Conservation (phyloP, 2,329 filamentous ascomycete species). For the Zymoseptoria brevis region DNA sequence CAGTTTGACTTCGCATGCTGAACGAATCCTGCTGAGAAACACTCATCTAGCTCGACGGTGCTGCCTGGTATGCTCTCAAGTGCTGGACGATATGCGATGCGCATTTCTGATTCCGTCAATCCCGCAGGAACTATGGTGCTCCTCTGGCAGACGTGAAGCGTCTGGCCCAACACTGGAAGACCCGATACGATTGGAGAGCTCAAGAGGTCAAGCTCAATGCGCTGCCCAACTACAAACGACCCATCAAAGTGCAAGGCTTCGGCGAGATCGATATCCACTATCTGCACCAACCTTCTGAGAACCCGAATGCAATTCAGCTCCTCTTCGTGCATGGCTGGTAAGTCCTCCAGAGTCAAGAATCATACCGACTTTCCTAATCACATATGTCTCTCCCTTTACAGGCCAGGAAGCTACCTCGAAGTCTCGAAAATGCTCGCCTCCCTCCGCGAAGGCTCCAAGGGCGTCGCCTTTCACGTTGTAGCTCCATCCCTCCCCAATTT, state of each 20-base stretch:
- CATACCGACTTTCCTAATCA: too few species aligned
- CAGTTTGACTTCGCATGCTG: background rate
- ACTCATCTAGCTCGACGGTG: slow-evolving; percentile 33
- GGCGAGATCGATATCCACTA: slow-evolving; percentile 56
- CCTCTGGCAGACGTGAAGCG: slow-evolving; percentile 53
- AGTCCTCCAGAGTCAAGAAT: too few species aligned
- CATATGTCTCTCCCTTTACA: background rate
- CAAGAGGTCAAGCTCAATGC: slow-evolving; percentile 54
- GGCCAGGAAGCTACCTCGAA: slow-evolving; percentile 60
- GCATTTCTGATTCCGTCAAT: background rate
- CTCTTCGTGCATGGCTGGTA: slow-evolving; percentile 57
- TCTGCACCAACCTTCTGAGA: slow-evolving; percentile 48
- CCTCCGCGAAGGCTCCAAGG: slow-evolving; percentile 31
- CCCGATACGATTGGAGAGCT: slow-evolving; percentile 52
- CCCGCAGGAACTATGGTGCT: slow-evolving; percentile 44
- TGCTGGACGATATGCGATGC: background rate
- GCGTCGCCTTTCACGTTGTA: slow-evolving; percentile 55
- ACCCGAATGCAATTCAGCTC: slow-evolving; percentile 52
- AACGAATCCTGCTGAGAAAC: background rate
- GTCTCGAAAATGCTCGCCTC: slow-evolving; percentile 52
- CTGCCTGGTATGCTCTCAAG: slow-evolving; percentile 35
- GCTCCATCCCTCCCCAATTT: slow-evolving; percentile 58
- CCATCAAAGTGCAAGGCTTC: slow-evolving; percentile 50
- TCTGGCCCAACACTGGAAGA: slow-evolving; percentile 50
- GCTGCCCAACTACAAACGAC: slow-evolving; percentile 51